Evolutionary conservation across 148 eudicot genomes (phyloP).

Genomic region (Vaccinium darrowii): DNA sequence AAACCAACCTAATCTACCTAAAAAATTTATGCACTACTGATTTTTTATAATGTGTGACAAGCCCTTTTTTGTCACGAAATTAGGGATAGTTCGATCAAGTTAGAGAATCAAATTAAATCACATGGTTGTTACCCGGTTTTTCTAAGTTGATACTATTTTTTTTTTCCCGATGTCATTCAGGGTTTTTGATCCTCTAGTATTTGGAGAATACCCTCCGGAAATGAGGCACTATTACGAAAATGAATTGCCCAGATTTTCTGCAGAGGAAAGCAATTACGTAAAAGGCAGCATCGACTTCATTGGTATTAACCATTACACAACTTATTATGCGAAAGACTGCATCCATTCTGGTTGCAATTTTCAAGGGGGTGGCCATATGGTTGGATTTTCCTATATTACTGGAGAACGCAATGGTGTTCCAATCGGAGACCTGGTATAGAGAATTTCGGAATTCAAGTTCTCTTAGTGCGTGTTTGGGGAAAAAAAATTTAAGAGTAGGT

Average conservation of each 20-base stretch:
- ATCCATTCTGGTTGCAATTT: constrained; percentile 32
- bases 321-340: constrained; percentile 68
- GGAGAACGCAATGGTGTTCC: constrained; percentile 49
- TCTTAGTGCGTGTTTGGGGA: neutral
- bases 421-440: constrained; percentile 60
- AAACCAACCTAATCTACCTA: too few species aligned
- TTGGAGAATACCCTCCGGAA: constrained; percentile 71
- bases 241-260: constrained; percentile 51
- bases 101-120: too few species aligned
- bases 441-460: neutral
- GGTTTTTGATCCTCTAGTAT: constrained; percentile 72
- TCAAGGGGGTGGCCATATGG: constrained; percentile 36
- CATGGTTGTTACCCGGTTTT: too few species aligned
- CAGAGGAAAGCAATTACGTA: constrained; percentile 43
- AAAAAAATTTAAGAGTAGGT: too few species aligned
- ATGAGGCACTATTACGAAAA: constrained; percentile 52
- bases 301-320: constrained; percentile 74
- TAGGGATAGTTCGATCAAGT: too few species aligned
- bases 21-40: too few species aligned
- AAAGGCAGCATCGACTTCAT: constrained; percentile 72
- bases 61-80: too few species aligned
- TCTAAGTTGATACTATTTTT: too few species aligned
- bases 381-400: constrained; percentile 36
- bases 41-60: too few species aligned
- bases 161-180: constrained; percentile 23